Base-by-base conservation (phyloP, 2,329 filamentous ascomycete genomes). In the Claviceps sp. region DNA sequence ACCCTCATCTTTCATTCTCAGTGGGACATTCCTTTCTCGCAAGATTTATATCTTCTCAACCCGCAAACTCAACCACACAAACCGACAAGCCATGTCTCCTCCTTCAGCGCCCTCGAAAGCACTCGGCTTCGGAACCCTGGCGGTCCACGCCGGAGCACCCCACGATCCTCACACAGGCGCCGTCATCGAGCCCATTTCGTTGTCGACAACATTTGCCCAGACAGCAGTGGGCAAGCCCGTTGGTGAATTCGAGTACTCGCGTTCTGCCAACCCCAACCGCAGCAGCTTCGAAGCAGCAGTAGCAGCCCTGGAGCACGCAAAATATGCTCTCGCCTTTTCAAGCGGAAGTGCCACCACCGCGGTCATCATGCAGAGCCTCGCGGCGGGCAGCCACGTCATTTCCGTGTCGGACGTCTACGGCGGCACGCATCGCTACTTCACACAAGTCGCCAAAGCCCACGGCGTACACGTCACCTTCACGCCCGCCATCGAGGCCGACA, bases 381-480 rank as follows among this genome's bases (percentile, higher is more conserved):
- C 91, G 23, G 78, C 86, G 13, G 90, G 89, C 56, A 93, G 88
- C 47, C 93, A 98, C 71, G 88, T 98, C 62, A 84, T 98, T 61
- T 96, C 89, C 55, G 88, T 98, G 47, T 95, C 89, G 45, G 93
- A 98, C 68, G 90, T 98, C 61, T 98, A 98, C 68, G 93, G 93
- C 60, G 93, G 93, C 60, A 98, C 93, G 43, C 93, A 98, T 73
- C 80, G 93, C 63, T 98, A 98, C 76, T 98, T 98, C 76, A 98
- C 93, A 58, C 90, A 96, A 72, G 93, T 97, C 49, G 93, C 93
- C 52, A 83, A 88, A 62, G 89, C 93, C 26, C 93, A 98, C 68
- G 88, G 91, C 62, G 88, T 98, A 51, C 82, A 86, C 60, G 93
- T 97, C 55, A 95, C 91, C 48, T 98, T 98, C 69, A 91, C 89